phyloP scores from a whole-genome alignment of 2,329 filamentous ascomycete genomes.

The Magnaporthales sp. region DNA sequence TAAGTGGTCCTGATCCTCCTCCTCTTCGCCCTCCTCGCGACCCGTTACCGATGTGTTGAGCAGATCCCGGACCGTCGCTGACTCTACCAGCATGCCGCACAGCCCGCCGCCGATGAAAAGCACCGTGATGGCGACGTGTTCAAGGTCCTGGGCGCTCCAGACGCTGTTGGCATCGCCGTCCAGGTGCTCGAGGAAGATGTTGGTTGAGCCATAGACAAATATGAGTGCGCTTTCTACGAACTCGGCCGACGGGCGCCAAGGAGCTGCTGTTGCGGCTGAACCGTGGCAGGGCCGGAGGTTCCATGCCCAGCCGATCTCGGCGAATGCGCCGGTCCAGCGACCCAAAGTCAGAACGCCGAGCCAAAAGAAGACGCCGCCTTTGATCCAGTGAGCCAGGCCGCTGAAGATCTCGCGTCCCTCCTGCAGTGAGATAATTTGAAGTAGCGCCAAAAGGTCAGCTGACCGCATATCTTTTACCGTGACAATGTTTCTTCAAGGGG shows the following conservation, averaged over 20 bases:
- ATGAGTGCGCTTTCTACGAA: constrained; percentile 87
- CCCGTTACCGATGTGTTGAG: constrained; percentile 38
- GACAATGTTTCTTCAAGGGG: neutral
- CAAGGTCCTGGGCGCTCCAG: constrained; percentile 75
- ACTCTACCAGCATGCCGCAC: constrained; percentile 81
- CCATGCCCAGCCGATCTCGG: constrained; percentile 92
- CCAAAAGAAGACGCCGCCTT: constrained; percentile 92
- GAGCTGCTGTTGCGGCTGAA: constrained; percentile 33
- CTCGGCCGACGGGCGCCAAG: constrained; percentile 70
- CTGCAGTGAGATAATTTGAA: constrained; percentile 32
- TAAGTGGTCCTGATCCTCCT: constrained; percentile 38
- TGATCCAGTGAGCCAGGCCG: constrained; percentile 87
- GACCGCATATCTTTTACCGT: neutral
- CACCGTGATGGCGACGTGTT: constrained; percentile 87
- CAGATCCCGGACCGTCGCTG: constrained; percentile 55
- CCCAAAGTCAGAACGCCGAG: constrained; percentile 81
- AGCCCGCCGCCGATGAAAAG: constrained; percentile 90
- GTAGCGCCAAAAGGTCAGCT: constrained; percentile 2
- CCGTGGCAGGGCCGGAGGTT: constrained; percentile 60
- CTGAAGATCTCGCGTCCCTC: constrained; percentile 65
- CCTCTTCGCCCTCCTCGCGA: constrained; percentile 24
- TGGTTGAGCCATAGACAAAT: constrained; percentile 79
- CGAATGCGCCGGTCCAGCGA: constrained; percentile 84
- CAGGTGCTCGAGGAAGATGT: constrained; percentile 89
- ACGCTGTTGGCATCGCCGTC: constrained; percentile 41